These are phyloP conservation scores for Chionographis japonica DNA, from an alignment of 106 monocot species.

Conservation along the genomic window DNA sequence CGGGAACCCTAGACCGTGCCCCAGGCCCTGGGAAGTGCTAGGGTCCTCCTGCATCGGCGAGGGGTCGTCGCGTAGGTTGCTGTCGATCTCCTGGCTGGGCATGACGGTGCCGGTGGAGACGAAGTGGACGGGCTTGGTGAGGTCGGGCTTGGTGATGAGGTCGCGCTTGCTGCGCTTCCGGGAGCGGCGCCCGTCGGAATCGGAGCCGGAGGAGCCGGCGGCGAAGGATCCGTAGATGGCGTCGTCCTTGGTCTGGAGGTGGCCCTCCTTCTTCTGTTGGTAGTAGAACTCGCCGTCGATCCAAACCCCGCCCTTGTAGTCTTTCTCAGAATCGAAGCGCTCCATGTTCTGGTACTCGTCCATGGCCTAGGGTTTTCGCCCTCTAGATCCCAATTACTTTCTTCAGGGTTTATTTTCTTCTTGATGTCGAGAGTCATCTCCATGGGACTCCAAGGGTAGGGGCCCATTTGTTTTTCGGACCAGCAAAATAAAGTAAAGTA, in stretches of 20 bases:
- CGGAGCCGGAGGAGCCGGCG: conserved; percentile 27
- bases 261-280: conserved; percentile 33
- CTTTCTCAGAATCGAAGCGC: conserved; percentile 57
- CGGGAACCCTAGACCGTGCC: conserved; percentile 33
- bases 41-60: conserved; percentile 2
- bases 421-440: no score
- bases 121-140: conserved; percentile 75
- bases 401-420: no score
- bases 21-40: conserved; percentile 24
- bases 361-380: background rate
- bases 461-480: no score
- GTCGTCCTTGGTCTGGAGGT: conserved; percentile 53
- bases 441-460: no score
- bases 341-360: conserved; percentile 48
- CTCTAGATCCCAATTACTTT: no score
- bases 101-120: conserved; percentile 68
- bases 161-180: conserved; percentile 34
- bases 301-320: conserved; percentile 56
- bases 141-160: conserved; percentile 41
- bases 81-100: conserved; percentile 49
- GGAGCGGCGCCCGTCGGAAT: conserved; percentile 24
- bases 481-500: no score
- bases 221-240: conserved; percentile 57
- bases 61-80: background rate
- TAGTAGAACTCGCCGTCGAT: conserved; percentile 63